Base-by-base conservation (phyloP, 2,329 filamentous ascomycete species). In the Paracoccidioides lutzii region DNA sequence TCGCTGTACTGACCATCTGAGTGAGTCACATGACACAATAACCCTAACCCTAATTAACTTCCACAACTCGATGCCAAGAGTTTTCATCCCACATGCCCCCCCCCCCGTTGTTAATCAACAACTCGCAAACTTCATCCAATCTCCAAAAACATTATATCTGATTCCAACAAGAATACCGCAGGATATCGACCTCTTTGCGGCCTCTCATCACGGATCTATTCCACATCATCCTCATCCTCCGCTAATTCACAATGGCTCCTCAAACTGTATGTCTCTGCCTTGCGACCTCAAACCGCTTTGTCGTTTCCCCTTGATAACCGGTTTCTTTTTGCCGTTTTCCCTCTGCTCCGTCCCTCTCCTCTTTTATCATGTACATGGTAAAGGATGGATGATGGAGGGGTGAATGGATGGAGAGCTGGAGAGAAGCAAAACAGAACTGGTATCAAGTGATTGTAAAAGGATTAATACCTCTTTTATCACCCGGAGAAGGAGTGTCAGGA, bases 111-210 rank as follows among this genome's bases (percentile, higher is more conserved):
- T 37, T 12, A 4, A 12, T 2, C n/a, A 12, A 4, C 0, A 9
- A 12, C 5, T 40, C 48, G 22, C 33, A 37, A 38, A 28, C 33
- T 15, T n/a, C 32, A 32, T 42, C 37, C 35, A 52, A 7, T 15
- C 12, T 5, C 49, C 4, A 42, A 15, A 49, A 37, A 33, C 14
- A 33, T 5, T 8, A 38, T 38, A 38, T 38, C 37, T 1, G 22
- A 38, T 38, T 38, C 37, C 22, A 22, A 22, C 44, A 46, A 22
- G 15, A 30, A 52, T 48, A 46, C 62, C 88, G 88, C 85, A 93
- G 88, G 88, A 93, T 93, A 86, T 78, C 78, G 76, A 93, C 79
- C 74, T 90, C 85, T 90, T 89, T 90, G 85, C 85, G 85, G 76
- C 75, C 67, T 12, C 60, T 61, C 60, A 60, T 63, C 63, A 59